These are phyloP conservation scores for Setomelanomma holmii DNA, from an alignment of 2,329 filamentous ascomycete species.

Conservation along the genomic window DNA sequence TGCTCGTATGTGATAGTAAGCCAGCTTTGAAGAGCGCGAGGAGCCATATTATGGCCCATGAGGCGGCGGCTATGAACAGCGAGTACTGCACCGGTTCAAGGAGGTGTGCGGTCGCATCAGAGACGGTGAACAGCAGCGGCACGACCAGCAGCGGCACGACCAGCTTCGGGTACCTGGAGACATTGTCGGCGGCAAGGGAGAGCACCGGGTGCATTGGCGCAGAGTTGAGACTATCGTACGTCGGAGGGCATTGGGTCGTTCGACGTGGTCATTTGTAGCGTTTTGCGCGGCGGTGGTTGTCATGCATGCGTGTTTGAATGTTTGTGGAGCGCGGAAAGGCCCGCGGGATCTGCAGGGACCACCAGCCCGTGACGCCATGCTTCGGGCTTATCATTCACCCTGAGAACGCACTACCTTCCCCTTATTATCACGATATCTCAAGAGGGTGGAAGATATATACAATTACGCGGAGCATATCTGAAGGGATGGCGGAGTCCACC, in stretches of 20 bases:
- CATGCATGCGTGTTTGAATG: background rate
- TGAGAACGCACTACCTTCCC: no score
- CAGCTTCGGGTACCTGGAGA: slow-evolving; percentile 38
- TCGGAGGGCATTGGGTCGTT: slow-evolving; percentile 41
- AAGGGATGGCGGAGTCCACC: no score
- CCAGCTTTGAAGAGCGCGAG: slow-evolving; percentile 43
- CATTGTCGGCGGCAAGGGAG: slow-evolving; percentile 39
- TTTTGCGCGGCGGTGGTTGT: background rate
- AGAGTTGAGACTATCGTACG: slow-evolving; percentile 36
- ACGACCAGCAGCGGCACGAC: slow-evolving; percentile 41
- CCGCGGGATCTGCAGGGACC: slow-evolving; percentile 11
- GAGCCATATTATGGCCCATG: slow-evolving; percentile 52
- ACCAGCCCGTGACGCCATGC: slow-evolving; percentile 14
- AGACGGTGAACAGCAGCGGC: slow-evolving; percentile 44
- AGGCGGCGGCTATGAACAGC: slow-evolving; percentile 52
- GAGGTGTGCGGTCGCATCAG: slow-evolving; percentile 43
- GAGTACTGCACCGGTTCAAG: slow-evolving; percentile 49
- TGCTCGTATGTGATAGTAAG: slow-evolving; percentile 34
- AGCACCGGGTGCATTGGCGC: slow-evolving; percentile 49
- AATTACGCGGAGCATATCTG: no score
- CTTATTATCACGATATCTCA: no score
- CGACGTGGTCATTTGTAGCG: slow-evolving; percentile 15
- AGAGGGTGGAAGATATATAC: no score
- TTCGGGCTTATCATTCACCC: background rate
- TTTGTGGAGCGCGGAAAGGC: slow-evolving; percentile 7